Percentiles rank a stretch among this genome's conserved stretches.
These are phyloP conservation scores for Pleurotus tuoliensis DNA, from an alignment of 768 basidiomycete species.

Conservation along the genomic window DNA sequence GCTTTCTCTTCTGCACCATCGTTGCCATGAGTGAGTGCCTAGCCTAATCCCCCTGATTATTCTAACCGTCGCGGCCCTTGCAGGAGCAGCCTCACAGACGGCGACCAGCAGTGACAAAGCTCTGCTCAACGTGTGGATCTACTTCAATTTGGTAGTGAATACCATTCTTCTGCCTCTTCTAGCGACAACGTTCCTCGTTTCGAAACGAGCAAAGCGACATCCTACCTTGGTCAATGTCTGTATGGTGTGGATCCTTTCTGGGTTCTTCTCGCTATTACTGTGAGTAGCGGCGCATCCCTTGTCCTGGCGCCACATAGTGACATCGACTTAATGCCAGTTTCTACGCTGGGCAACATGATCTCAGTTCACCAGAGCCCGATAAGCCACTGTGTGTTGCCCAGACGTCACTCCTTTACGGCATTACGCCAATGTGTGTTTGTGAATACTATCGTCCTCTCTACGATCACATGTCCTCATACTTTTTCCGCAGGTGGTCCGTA, in stretches of 20 bases:
- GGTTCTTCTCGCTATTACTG: conserved; percentile 39
- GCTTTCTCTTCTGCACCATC: neutral
- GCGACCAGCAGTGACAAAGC: conserved; percentile 19
- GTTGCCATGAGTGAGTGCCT: too few species aligned
- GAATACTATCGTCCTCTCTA: neutral
- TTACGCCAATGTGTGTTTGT: conserved; percentile 32
- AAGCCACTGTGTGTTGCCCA: conserved; percentile 39
- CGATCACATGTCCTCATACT: neutral
- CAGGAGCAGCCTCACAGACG: conserved; percentile 20
- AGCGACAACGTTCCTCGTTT: conserved; percentile 39
- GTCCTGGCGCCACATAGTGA: neutral
- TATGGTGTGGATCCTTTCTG: conserved; percentile 44
- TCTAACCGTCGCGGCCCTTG: neutral
- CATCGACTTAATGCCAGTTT: conserved; percentile 21
- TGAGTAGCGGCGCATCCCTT: conserved; percentile 18
- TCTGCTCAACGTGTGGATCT: conserved; percentile 36
- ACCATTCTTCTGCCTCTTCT: conserved; percentile 41
- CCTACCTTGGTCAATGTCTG: conserved; percentile 43
- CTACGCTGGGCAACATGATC: conserved; percentile 33
- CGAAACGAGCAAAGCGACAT: conserved; percentile 33
- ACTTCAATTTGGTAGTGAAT: conserved; percentile 43
- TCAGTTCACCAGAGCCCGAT: conserved; percentile 26
- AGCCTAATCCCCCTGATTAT: too few species aligned
- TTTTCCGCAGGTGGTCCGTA: conserved; percentile 28
- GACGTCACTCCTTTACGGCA: conserved; percentile 36